Percentiles rank a stretch among this genome's conserved stretches.
These are phyloP conservation scores for Cucumis hystrix DNA, from an alignment of 306 rosid species.

Conservation along the genomic window DNA sequence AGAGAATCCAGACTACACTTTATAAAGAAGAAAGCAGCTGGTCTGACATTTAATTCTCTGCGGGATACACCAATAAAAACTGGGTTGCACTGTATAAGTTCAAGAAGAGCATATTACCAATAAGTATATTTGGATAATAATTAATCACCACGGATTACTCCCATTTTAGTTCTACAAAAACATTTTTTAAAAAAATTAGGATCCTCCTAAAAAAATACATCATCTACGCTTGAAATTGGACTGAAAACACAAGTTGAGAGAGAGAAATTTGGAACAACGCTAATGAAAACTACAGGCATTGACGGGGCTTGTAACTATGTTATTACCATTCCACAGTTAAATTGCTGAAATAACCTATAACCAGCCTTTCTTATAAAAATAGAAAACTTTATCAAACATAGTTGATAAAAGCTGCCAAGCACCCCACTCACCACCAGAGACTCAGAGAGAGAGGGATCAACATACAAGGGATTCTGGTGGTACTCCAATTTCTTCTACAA, in stretches of 20 bases:
- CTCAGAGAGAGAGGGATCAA: neutral
- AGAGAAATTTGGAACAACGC: neutral
- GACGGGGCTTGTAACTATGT: neutral
- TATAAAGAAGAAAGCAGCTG: slow-evolving; percentile 70
- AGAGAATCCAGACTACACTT: slow-evolving; percentile 59
- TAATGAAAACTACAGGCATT: neutral
- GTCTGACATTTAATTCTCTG: slow-evolving; percentile 69
- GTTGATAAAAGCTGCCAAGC: neutral
- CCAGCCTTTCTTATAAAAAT: neutral
- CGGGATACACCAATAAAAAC: slow-evolving; percentile 66
- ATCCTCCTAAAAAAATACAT: neutral
- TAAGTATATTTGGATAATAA: neutral
- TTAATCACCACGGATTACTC: neutral
- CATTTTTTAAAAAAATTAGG: neutral
- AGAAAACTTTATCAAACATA: neutral
- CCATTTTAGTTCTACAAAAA: neutral
- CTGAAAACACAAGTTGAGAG: neutral
- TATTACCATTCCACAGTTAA: neutral
- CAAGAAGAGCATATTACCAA: slow-evolving; percentile 15
- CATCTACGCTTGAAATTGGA: neutral
- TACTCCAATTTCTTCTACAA: slow-evolving; percentile 92
- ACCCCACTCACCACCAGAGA: neutral
- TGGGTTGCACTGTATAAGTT: slow-evolving; percentile 41
- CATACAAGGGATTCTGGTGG: slow-evolving; percentile 77
- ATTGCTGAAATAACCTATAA: neutral